A percentile compares a stretch with the other conserved stretches of the same genome.
Conservation (phyloP, 108 stramenopile genomes). For the Bacterosira constricta region DNA sequence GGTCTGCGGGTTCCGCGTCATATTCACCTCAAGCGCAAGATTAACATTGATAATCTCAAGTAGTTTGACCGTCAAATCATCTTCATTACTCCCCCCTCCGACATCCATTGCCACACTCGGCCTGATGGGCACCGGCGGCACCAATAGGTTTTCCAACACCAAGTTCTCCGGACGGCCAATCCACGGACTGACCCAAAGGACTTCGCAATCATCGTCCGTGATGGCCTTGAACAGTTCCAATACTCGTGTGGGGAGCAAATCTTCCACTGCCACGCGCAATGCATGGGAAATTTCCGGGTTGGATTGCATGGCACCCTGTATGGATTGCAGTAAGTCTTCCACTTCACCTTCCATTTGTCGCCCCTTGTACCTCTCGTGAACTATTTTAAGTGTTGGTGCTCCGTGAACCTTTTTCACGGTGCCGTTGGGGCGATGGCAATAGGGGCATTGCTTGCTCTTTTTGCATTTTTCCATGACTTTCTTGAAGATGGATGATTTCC, state of each 20-base stretch:
- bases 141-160: slow-evolving; percentile 89
- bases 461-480: slow-evolving; percentile 94
- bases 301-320: slow-evolving; percentile 62
- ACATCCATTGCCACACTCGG: slow-evolving; percentile 97
- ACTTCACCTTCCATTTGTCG: slow-evolving; percentile 76
- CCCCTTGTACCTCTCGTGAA: slow-evolving; percentile 93
- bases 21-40: slow-evolving; percentile 85
- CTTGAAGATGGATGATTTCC: slow-evolving; percentile 73
- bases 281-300: slow-evolving; percentile 78
- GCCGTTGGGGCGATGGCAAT: slow-evolving; percentile 90
- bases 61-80: slow-evolving; percentile 98
- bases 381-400: slow-evolving; percentile 89
- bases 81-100: slow-evolving; percentile 97
- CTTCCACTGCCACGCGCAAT: slow-evolving; percentile 61
- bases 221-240: slow-evolving; percentile 89
- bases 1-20: slow-evolving; percentile 88
- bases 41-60: slow-evolving; percentile 98
- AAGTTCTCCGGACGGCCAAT: slow-evolving; percentile 96
- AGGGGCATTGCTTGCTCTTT: slow-evolving; percentile 82
- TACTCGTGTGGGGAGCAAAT: slow-evolving; percentile 80
- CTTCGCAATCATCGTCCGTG: slow-evolving; percentile 93
- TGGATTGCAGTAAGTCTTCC: slow-evolving; percentile 61
- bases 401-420: slow-evolving; percentile 96
- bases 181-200: slow-evolving; percentile 90
- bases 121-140: slow-evolving; percentile 99